Evolutionary conservation across 108 stramenopile species (phyloP), one percentile per base, ranked within the genome.

Genomic region (Discostella pseudostelligera): DNA sequence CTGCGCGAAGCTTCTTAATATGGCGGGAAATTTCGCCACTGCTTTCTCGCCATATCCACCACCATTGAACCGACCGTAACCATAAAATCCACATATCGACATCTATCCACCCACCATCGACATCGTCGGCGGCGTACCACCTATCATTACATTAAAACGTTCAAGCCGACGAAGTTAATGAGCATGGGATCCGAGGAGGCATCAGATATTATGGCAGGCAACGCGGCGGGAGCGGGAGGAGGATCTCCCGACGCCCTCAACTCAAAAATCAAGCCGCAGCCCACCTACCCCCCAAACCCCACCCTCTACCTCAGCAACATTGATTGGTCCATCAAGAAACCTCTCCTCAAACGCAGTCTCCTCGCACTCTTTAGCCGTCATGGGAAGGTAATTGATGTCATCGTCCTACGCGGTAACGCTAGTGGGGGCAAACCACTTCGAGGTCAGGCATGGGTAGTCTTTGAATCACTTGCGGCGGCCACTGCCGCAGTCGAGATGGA

Each of bases 271-370:
- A 73, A 73, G 29, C 76, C 76, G 22, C 72, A 68, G 20, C 74
- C 74, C 16, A 35, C 22, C 55, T 62, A 80, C 54, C 71, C 69
- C 39, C 87, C 95, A 17, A 88, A 88, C 67, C 67, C 91, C 35
- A 98, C 98, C 2, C 79, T 98, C 4, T 98, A 98, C 70, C 66
- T 97, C 8, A 83, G 85, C 65, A 98, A 98, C 81, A 89, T 98
- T 53, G 96, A 97, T 62, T 97, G 97, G 91, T 97, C 96, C 65
- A 81, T 98, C 70, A 98, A 97, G 79, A 95, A 95, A 76, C 81
- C 87, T 7, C 76, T 88, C 51, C 83, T 98, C 39, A 87, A 89
- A 85, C 87, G 95, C 65, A 81, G 89, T 2, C 81, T 98, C 39
- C 87, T 96, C 56, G 71, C 89, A 43, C 79, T 97, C 51, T 96